Conservation (phyloP, 768 basidiomycete species). For the Lactarius trivialis region DNA sequence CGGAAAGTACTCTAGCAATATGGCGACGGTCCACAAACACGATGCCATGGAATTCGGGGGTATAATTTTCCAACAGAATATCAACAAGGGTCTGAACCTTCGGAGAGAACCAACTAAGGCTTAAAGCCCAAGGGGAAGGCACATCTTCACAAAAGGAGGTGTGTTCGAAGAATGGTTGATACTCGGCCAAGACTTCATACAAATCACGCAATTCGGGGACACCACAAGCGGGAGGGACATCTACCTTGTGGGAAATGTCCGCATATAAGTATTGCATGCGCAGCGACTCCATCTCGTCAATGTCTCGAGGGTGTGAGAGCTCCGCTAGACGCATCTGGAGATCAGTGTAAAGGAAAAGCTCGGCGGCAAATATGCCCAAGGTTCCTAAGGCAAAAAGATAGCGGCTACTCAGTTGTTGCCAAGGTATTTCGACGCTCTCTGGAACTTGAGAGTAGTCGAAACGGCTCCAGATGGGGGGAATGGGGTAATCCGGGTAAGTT, state of each 20-base stretch:
- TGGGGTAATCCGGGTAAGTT: constrained; percentile 47
- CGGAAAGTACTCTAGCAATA: constrained; percentile 62
- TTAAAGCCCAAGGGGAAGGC: constrained; percentile 32
- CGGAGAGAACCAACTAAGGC: constrained; percentile 61
- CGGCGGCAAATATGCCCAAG: constrained; percentile 70
- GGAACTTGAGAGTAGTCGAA: constrained; percentile 37
- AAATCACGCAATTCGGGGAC: constrained; percentile 32
- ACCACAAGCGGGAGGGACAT: not conserved
- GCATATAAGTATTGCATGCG: constrained; percentile 18
- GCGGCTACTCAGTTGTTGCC: constrained; percentile 54
- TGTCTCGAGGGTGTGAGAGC: constrained; percentile 29
- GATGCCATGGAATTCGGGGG: constrained; percentile 65
- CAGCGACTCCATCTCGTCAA: constrained; percentile 27
- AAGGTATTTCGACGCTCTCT: constrained; percentile 41
- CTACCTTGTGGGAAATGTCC: not conserved
- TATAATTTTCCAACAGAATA: constrained; percentile 49
- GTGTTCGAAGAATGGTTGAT: constrained; percentile 35
- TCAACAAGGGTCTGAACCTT: constrained; percentile 62
- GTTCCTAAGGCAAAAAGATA: constrained; percentile 55
- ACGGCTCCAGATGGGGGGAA: constrained; percentile 48
- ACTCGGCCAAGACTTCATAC: constrained; percentile 42
- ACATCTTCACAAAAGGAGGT: constrained; percentile 32
- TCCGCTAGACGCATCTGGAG: constrained; percentile 44
- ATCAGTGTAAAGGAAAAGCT: constrained; percentile 61
- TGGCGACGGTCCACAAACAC: constrained; percentile 86